Conservation (phyloP, 2,329 filamentous ascomycete species). For the Didymella pinodella region DNA sequence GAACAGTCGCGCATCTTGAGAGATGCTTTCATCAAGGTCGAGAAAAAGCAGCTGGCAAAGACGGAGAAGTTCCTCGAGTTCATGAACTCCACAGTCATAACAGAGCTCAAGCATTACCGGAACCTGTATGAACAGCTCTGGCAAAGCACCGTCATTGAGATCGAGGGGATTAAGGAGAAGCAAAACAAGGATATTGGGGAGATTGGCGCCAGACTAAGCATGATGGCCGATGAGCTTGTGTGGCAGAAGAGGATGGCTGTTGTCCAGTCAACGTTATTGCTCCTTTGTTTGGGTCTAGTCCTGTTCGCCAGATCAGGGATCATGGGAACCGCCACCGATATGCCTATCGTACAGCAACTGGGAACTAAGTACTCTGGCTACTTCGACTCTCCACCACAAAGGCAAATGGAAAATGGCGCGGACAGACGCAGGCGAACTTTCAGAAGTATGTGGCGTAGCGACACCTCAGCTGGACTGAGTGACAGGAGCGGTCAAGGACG, state of each 20-base stretch:
- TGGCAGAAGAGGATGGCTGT: conserved; percentile 91
- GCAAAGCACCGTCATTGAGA: conserved; percentile 91
- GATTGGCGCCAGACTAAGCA: conserved; percentile 78
- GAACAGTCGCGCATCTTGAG: conserved; percentile 91
- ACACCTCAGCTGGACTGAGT: conserved; percentile 42
- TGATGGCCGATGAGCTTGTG: conserved; percentile 90
- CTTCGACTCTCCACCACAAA: conserved; percentile 48
- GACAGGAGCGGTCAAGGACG: conserved; percentile 42
- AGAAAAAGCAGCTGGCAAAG: conserved; percentile 86
- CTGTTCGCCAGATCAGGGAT: conserved; percentile 68
- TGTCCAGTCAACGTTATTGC: conserved; percentile 84
- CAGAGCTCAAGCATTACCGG: conserved; percentile 67
- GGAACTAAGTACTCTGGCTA: conserved; percentile 46
- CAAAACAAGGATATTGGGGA: conserved; percentile 84
- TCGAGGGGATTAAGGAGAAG: conserved; percentile 87
- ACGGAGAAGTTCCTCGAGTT: conserved; percentile 81
- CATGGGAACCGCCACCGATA: conserved; percentile 49
- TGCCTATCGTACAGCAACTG: conserved; percentile 58
- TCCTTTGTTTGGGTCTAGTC: conserved; percentile 86
- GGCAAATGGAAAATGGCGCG: conserved; percentile 39
- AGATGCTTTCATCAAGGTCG: conserved; percentile 84
- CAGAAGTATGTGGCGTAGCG: conserved; percentile 46
- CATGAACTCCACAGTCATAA: conserved; percentile 86
- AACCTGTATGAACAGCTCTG: conserved; percentile 95
- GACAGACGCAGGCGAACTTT: conserved; percentile 44